Conservation (phyloP, 345 rosid species). For the Salix caprea region DNA sequence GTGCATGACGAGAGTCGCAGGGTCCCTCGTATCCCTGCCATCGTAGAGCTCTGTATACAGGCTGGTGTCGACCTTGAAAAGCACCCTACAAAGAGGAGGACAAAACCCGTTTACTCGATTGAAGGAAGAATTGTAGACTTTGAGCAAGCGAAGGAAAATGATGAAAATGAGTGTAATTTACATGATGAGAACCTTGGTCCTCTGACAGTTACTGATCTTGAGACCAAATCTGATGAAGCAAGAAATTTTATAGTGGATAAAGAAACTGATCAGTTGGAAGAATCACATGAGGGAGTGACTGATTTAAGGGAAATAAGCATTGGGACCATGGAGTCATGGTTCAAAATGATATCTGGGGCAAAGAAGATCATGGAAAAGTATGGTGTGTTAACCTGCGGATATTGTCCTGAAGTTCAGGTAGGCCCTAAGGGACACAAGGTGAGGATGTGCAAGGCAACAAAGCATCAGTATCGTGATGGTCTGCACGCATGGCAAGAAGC, state of each 20-base stretch:
- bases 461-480: constrained; percentile 77
- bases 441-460: constrained; percentile 74
- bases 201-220: constrained; percentile 5
- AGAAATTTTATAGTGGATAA: constrained; percentile 6
- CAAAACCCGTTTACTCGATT: constrained; percentile 70
- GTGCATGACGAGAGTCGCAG: constrained; percentile 52
- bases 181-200: background rate
- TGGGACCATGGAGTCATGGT: constrained; percentile 56
- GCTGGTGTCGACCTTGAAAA: constrained; percentile 70
- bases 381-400: constrained; percentile 73
- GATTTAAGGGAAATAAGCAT: constrained; percentile 43
- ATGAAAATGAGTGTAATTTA: constrained; percentile 12
- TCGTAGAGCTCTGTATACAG: constrained; percentile 79
- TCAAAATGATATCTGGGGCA: constrained; percentile 62
- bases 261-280: background rate
- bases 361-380: constrained; percentile 58
- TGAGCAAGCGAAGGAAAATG: constrained; percentile 33
- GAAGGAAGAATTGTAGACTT: constrained; percentile 91
- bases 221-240: constrained; percentile 7
- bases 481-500: constrained; percentile 95
- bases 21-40: constrained; percentile 56
- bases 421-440: constrained; percentile 92
- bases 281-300: constrained; percentile 10
- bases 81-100: constrained; percentile 63
- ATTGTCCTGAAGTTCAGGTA: constrained; percentile 83